phyloP scores from a whole-genome alignment of 176 grass and related monocot species.

The Tillandsia leiboldiana region DNA sequence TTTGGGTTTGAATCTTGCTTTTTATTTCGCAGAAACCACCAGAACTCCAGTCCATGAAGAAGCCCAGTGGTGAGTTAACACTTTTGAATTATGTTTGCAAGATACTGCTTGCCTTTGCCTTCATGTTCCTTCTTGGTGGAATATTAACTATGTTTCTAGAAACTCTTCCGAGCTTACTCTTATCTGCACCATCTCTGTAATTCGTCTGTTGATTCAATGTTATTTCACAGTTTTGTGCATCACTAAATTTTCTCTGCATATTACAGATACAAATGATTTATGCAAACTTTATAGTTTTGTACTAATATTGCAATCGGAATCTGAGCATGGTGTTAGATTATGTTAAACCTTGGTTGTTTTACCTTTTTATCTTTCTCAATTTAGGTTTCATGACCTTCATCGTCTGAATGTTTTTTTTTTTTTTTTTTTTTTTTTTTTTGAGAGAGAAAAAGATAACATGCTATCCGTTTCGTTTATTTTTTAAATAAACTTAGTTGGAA shows the following conservation, averaged over 20 bases:
- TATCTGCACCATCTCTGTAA: constrained; percentile 12
- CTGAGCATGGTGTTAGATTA: too few species aligned
- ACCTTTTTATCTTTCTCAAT: too few species aligned
- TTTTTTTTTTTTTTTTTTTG: too few species aligned
- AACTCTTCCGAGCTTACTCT: constrained; percentile 46
- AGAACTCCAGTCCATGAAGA: constrained; percentile 20
- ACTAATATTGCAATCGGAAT: too few species aligned
- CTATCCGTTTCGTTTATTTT: too few species aligned
- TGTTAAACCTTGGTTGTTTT: too few species aligned
- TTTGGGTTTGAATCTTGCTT: background rate
- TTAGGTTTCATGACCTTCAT: too few species aligned
- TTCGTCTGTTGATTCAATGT: background rate
- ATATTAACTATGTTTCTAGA: constrained; percentile 57
- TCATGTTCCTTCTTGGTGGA: constrained; percentile 70
- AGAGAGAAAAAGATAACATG: too few species aligned
- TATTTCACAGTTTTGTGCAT: background rate
- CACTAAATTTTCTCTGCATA: background rate
- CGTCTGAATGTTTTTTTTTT: too few species aligned
- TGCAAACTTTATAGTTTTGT: too few species aligned
- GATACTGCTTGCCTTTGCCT: constrained; percentile 51
- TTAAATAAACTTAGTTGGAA: too few species aligned
- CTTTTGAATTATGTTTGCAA: constrained; percentile 36
- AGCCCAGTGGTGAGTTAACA: background rate
- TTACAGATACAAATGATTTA: too few species aligned
- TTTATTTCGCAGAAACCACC: constrained; percentile 28